Evolutionary conservation across 176 grass and related monocot species (phyloP).

Genomic region (Eragrostis nindensis): DNA sequence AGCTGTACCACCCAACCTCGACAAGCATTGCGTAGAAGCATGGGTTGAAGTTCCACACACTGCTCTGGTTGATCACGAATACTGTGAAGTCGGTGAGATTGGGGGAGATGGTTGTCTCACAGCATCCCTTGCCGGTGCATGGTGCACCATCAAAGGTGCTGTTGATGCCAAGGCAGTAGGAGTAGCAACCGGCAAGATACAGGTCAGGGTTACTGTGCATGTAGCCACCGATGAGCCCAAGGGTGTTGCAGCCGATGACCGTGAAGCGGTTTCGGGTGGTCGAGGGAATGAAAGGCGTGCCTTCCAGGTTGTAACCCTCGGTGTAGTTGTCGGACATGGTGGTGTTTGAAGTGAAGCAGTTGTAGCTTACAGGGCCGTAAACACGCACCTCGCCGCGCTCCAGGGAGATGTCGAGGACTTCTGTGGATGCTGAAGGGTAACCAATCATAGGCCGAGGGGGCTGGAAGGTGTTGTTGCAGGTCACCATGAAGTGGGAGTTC

Average conservation of each 20-base stretch:
- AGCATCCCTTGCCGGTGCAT: constrained; percentile 43
- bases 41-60: constrained; percentile 34
- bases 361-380: not conserved
- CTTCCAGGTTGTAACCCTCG: not conserved
- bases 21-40: constrained; percentile 48
- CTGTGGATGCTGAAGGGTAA: accelerated
- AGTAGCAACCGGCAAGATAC: constrained; percentile 41
- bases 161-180: constrained; percentile 41
- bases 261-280: constrained; percentile 32
- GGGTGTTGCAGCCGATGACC: constrained; percentile 28
- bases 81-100: not conserved
- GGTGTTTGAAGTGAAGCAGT: constrained; percentile 28
- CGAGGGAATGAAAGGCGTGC: constrained; percentile 18
- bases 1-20: constrained; percentile 47
- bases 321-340: not conserved
- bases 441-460: constrained; percentile 15
- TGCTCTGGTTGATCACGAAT: not conserved
- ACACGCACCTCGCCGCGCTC: constrained; percentile 28
- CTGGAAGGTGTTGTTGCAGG: constrained; percentile 18
- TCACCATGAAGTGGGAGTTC: not conserved
- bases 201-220: not conserved
- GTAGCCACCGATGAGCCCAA: not conserved
- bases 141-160: constrained; percentile 3
- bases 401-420: constrained; percentile 34
- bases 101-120: constrained; percentile 32